Percentiles rank a stretch among this genome's conserved stretches.
These are phyloP conservation scores for Glycyrrhiza uralensis DNA, from an alignment of 306 rosid genomes.

Conservation along the genomic window DNA sequence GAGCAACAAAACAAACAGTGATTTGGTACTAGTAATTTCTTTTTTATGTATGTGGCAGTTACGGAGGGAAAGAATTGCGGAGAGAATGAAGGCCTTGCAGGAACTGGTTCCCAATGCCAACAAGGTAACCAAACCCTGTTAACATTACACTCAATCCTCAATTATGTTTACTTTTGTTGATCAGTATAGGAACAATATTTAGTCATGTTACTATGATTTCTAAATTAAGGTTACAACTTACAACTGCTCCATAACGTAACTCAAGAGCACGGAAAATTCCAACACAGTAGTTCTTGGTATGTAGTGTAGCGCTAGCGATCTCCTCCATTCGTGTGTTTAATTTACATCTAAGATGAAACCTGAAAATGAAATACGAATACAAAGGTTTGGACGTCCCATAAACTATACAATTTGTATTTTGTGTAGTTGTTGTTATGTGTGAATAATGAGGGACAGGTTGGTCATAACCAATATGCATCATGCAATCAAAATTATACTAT, in stretches of 20 bases:
- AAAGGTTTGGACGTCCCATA: no score
- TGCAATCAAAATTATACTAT: no score
- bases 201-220: no score
- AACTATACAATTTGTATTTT: no score
- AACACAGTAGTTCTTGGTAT: background rate
- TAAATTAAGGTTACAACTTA: no score
- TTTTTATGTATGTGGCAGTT: constrained; percentile 52
- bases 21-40: background rate
- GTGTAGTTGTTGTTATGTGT: background rate
- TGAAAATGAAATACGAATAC: no score
- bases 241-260: no score
- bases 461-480: background rate
- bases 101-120: constrained; percentile 97
- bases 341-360: no score
- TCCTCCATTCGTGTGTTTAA: no score
- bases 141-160: background rate
- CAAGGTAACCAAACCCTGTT: constrained; percentile 46
- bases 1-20: background rate
- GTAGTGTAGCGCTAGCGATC: background rate
- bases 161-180: background rate
- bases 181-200: no score
- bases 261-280: background rate
- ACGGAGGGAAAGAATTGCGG: constrained; percentile 97
- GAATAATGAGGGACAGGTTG: background rate
- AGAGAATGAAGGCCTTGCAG: constrained; percentile 95